Base-by-base conservation (phyloP, 805 yeast species). In the Ogataea allantospora region DNA sequence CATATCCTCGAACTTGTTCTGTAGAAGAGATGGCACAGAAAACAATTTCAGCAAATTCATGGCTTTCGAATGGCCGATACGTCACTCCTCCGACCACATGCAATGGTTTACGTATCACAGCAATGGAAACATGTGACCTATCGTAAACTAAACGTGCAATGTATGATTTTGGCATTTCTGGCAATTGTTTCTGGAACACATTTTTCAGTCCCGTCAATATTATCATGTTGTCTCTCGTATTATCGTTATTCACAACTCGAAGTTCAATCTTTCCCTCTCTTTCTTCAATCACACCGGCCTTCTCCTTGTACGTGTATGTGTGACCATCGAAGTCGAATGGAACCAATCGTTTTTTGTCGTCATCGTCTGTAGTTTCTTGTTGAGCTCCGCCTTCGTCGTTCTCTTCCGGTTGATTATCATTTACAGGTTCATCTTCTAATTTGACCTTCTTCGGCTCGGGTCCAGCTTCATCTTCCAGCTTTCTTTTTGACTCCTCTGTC, bases 151-250 rank as follows among this genome's bases (percentile, higher is more conserved):
- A 73, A 48, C 99, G 69, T 5, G 96, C 88, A 55, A 93, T 93
- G 63, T 93, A 93, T 57, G 93, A 98, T 45, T 93, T 76, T 14
- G 99, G 99, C 99, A 93, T 93, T 63, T 93, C 91, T 2, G 99
- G 99, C 46, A 93, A 73, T 65, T 93, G 99, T 55, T 89, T 89
- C 60, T 93, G 99, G 62, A 93, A 93, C 48, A 93, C 91, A 58
- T 91, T 93, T 63, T 93, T 93, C 46, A 93, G 65, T 1, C 99
- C 99, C 0, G 98, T 93, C 46, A 93, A 68, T 33, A 93, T 91
- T 71, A 93, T 87, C 69, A 93, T 68, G 60, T 77, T 87, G 53
- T 93, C 99, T 44, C 74, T 73, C 2, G 88, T 72, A 56, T 88
- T 87, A 60, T 93, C 98, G 65, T 93, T 91, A 62, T 93, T 93